Conservation (phyloP, 2,329 filamentous ascomycete species). For the Fusarium nodosum region DNA sequence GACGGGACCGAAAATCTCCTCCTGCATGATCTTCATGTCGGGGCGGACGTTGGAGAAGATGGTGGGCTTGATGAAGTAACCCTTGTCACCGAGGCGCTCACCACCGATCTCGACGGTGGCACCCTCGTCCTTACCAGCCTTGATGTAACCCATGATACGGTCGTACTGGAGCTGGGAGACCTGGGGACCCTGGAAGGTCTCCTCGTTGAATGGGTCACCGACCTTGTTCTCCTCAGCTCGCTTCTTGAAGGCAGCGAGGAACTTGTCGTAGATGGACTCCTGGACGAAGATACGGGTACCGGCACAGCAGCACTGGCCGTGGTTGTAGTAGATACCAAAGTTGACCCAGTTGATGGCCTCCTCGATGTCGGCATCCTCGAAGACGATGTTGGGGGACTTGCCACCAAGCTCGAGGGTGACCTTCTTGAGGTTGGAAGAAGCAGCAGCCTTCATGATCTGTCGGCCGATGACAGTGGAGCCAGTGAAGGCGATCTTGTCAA, state of each 20-base stretch:
- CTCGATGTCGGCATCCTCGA: constrained; percentile 82
- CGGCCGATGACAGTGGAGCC: constrained; percentile 81
- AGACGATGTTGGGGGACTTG: constrained; percentile 86
- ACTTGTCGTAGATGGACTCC: constrained; percentile 89
- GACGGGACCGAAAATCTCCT: constrained; percentile 94
- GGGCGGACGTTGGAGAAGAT: constrained; percentile 86
- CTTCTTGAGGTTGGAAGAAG: constrained; percentile 84
- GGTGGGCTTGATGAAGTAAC: constrained; percentile 92
- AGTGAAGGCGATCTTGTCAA: constrained; percentile 88
- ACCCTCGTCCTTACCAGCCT: constrained; percentile 72
- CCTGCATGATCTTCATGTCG: constrained; percentile 92
- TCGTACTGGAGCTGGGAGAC: constrained; percentile 89
- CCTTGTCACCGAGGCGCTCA: constrained; percentile 75
- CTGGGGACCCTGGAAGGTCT: constrained; percentile 91
- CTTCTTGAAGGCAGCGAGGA: constrained; percentile 83
- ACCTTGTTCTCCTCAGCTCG: constrained; percentile 81
- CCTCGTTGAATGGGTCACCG: constrained; percentile 82
- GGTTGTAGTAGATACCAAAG: constrained; percentile 76
- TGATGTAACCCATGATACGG: constrained; percentile 87
- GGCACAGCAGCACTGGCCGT: constrained; percentile 78
- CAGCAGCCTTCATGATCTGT: constrained; percentile 84
- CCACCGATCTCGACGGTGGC: constrained; percentile 70
- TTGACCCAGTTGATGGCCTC: constrained; percentile 84
- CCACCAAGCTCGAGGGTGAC: constrained; percentile 84
- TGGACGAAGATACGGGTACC: constrained; percentile 89